Evolutionary conservation across 2,329 filamentous ascomycete genomes (phyloP), one percentile per base, ranked within the genome.

Genomic region (Torrubiellomyces zombiae): DNA sequence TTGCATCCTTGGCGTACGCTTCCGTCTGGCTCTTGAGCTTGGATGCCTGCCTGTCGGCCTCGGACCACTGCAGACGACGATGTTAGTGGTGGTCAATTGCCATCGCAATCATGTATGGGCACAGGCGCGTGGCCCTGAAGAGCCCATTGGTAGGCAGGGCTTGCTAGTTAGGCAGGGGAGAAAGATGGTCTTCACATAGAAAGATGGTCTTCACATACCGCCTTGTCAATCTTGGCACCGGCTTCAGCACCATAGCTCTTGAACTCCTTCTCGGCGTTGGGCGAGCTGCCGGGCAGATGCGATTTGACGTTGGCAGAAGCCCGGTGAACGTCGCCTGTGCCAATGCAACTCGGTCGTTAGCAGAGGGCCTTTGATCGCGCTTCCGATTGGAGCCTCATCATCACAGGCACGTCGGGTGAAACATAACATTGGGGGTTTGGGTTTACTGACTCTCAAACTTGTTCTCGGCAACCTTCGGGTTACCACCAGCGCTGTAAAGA

Each of bases 401-500:
- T 14, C 10, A 6, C 5, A 7, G n/a, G 10, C 21, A 4, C 5
- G 11, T 10, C 8, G 14, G 15, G 18, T 18, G 12, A n/a, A n/a
- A n/a, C n/a, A n/a, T n/a, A n/a, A n/a, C n/a, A n/a, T n/a, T n/a
- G n/a, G n/a, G 9, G 9, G 20, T n/a, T 13, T 10, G 14, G 28
- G 12, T 8, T 10, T 3, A 32, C 30, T 13, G 17, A 93, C 86
- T 68, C 60, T 93, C 79, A 38, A 79, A 66, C 51, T 89, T 63
- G 62, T 86, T 79, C 64, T 83, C 71, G n/a, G 85, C 86, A 24
- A 67, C 71, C 52, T 77, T 80, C 25, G 81, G 64, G 49, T 72
- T 67, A 29, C 86, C 85, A 32, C 86, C 86, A 10, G 85, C 77
- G 25, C 56, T 63, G 63, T 92, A 98, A 34, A 95, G 67, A 60